Evolutionary conservation across 768 basidiomycete genomes (phyloP).

Genomic region (Phaffia australis): DNA sequence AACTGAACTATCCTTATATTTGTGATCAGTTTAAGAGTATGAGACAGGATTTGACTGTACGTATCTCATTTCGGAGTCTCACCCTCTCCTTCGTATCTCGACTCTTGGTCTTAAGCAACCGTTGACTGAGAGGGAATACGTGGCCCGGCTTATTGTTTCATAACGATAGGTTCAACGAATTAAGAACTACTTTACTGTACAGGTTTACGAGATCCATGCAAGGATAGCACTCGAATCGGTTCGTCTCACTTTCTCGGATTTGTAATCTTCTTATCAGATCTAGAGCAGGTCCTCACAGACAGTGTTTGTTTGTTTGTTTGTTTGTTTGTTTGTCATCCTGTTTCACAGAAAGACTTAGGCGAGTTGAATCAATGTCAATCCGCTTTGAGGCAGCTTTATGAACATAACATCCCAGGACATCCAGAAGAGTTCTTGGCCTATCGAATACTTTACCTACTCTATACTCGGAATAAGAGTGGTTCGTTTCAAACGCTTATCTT

Average conservation of each 20-base stretch:
- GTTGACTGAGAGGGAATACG: not conserved
- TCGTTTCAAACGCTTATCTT: conserved; percentile 31
- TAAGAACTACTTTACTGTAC: conserved; percentile 93
- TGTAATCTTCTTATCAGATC: not conserved
- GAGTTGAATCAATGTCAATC: conserved; percentile 98
- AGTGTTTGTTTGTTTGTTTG: not conserved
- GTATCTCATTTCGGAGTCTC: conserved; percentile 34
- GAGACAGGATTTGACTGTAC: conserved; percentile 90
- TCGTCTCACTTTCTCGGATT: conserved; percentile 32
- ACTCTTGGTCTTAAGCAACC: conserved; percentile 1
- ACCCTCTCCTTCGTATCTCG: not conserved
- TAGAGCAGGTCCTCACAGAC: not conserved
- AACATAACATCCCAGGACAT: conserved; percentile 81
- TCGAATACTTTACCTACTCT: conserved; percentile 87
- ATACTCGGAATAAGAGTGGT: conserved; percentile 91
- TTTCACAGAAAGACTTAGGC: conserved; percentile 76
- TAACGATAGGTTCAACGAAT: conserved; percentile 79
- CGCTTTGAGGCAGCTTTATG: conserved; percentile 77
- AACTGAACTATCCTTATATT: conserved; percentile 71
- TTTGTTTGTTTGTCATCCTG: not conserved
- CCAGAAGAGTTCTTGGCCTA: conserved; percentile 96
- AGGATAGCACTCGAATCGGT: conserved; percentile 91
- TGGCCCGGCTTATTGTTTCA: conserved; percentile 1
- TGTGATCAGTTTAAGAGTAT: conserved; percentile 97
- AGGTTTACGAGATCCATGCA: conserved; percentile 96